Base-by-base conservation (phyloP, 495 filamentous ascomycete genomes). In the Viridothelium virens region DNA sequence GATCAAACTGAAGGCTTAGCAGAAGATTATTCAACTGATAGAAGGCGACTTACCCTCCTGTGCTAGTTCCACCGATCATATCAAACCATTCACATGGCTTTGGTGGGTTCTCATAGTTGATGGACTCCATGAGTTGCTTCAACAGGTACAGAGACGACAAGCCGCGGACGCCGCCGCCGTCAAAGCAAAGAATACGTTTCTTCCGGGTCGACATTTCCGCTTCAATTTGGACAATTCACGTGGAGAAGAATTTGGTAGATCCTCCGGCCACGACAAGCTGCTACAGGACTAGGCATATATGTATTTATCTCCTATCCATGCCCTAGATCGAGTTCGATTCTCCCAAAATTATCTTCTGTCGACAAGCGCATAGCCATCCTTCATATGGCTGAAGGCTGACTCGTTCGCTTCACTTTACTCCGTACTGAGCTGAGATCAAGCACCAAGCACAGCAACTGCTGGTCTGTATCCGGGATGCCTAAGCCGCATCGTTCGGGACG, bases 61-160 rank as follows among this genome's bases (percentile, higher is more conserved):
- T 71, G 62, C 67, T 65, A 10, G 70, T 71, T 2, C 69, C 69
- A 1, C 66, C 67, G 25, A 71, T 71, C 69, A 71, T 71, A 56
- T 68, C 69, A 50, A 71, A 71, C 37, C 62, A 66, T 16, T 71
- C 70, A 63, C 70, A 71, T 12, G 70, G 70, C 65, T 69, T 71
- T 31, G 70, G 70, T 9, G 65, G 65, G 33, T 7, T 31, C 53
- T 56, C 59, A 2, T 64, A 68, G 48, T 71, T 63, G 39, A 71
- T 64, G 18, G 50, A 38, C 31, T 67, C 67, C 70, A 71, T 69
- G 2, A 72, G 64, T 59, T 72, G 63, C 48, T 67, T 47, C 31
- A 68, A 56, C 38, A 72, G 64, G 47, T 63, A 61, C 10, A 72
- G 66, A 3, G 70, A 41, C n/a, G 68, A 69, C 6, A 72, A 50